A percentile compares a stretch with the other conserved stretches of the same genome.
phyloP scores from a whole-genome alignment of 495 filamentous ascomycete genomes.

The Hyaloscypha hepaticicola region DNA sequence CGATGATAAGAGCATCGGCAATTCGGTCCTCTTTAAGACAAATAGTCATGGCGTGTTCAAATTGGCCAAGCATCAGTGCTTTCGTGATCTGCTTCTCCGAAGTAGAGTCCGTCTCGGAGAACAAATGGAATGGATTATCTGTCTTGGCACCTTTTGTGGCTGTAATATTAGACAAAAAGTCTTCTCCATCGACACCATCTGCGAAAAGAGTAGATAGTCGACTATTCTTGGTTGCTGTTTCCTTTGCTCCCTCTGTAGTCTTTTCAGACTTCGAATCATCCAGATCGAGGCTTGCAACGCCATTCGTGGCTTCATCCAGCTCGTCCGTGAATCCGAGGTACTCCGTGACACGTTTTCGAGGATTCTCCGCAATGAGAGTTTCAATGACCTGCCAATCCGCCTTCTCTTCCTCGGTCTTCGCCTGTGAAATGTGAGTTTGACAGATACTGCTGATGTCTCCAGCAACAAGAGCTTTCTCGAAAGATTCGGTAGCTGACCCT shows the following conservation, averaged over 20 bases:
- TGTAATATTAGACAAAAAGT: slow-evolving; percentile 74
- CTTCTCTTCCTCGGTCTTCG: slow-evolving; percentile 85
- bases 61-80: slow-evolving; percentile 83
- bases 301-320: slow-evolving; percentile 47
- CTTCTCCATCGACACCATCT: slow-evolving; percentile 68
- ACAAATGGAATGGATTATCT: slow-evolving; percentile 77
- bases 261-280: slow-evolving; percentile 37
- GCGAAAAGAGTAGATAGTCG: slow-evolving; percentile 72
- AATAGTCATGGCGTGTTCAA: slow-evolving; percentile 84
- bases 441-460: slow-evolving; percentile 79
- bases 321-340: slow-evolving; percentile 81
- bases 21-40: slow-evolving; percentile 85
- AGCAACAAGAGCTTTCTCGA: slow-evolving; percentile 77
- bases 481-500: slow-evolving; percentile 77
- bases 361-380: slow-evolving; percentile 78
- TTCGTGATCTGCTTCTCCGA: slow-evolving; percentile 85
- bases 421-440: slow-evolving; percentile 68
- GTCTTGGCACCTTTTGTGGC: slow-evolving; percentile 77
- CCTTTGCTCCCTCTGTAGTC: slow-evolving; percentile 27
- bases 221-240: slow-evolving; percentile 42
- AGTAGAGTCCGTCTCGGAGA: slow-evolving; percentile 56
- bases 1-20: slow-evolving; percentile 97
- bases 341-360: slow-evolving; percentile 75
- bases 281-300: slow-evolving; percentile 31
- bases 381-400: slow-evolving; percentile 93